These are phyloP conservation scores for Dioszegia hungarica DNA, from an alignment of 768 basidiomycete species.

Conservation along the genomic window DNA sequence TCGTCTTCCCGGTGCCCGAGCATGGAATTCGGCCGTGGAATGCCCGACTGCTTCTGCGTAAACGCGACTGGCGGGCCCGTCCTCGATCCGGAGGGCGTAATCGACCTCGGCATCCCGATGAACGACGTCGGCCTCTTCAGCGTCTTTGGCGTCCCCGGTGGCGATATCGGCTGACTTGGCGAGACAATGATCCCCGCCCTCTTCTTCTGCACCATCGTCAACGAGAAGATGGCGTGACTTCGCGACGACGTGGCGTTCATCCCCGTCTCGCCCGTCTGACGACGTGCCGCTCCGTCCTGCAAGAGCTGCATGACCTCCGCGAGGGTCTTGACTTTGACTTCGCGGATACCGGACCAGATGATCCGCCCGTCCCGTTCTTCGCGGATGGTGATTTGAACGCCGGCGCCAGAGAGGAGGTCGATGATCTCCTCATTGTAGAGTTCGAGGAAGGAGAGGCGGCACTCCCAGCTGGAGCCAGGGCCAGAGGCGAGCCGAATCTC, in stretches of 20 bases:
- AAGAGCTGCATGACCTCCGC: conserved; percentile 93
- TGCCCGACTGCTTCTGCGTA: conserved; percentile 6
- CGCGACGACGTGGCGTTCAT: conserved; percentile 99
- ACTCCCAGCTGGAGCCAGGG: conserved; percentile 62
- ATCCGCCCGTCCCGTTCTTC: conserved; percentile 97
- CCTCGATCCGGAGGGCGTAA: conserved; percentile 32
- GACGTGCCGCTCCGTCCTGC: conserved; percentile 78
- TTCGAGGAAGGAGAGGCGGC: conserved; percentile 77
- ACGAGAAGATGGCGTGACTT: conserved; percentile 97
- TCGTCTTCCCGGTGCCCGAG: conserved; percentile 59
- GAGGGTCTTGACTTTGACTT: conserved; percentile 77
- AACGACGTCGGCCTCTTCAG: conserved; percentile 39
- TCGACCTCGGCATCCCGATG: conserved; percentile 26
- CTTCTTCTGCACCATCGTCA: conserved; percentile 88
- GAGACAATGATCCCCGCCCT: conserved; percentile 12
- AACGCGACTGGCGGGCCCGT: conserved; percentile 28
- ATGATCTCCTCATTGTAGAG: conserved; percentile 99
- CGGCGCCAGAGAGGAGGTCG: conserved; percentile 76
- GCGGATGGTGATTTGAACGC: conserved; percentile 86
- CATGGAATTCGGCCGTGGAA: conserved; percentile 59
- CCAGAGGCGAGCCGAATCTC: conserved; percentile 66
- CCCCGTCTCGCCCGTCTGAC: conserved; percentile 93
- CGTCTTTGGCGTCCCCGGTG: conserved; percentile 17
- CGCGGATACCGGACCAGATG: conserved; percentile 91
- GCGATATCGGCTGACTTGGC: conserved; percentile 8